Conservation (phyloP, 257 asterid genomes). For the Forsythia viridissima region DNA sequence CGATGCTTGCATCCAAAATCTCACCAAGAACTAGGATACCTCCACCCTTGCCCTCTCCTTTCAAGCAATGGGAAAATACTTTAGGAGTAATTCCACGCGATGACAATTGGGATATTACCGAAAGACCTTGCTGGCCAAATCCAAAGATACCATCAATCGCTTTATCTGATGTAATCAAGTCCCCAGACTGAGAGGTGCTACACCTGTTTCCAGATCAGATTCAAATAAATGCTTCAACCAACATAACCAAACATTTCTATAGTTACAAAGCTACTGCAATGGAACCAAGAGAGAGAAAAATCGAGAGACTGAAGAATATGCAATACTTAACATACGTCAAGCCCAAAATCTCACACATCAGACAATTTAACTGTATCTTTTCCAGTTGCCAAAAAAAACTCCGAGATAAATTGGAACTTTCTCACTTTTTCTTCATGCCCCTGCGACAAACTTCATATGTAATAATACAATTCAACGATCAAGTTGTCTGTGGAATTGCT, state of each 20-base stretch:
- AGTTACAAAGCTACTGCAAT: conserved; percentile 1
- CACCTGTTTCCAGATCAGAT: conserved; percentile 57
- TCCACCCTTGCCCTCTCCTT: conserved; percentile 84
- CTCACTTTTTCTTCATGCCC: neutral
- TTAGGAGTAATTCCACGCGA: conserved; percentile 77
- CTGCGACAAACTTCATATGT: neutral
- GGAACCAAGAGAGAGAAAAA: neutral
- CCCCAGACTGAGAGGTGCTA: conserved; percentile 80
- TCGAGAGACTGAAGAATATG: conserved; percentile 4
- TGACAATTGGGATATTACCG: conserved; percentile 78
- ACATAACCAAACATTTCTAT: neutral
- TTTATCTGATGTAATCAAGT: conserved; percentile 70
- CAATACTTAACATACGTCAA: conserved; percentile 11
- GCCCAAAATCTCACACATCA: neutral
- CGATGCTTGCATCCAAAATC: conserved; percentile 84
- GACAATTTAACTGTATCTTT: neutral
- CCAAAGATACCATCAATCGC: conserved; percentile 94
- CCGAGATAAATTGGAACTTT: neutral
- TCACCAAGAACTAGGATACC: conserved; percentile 95
- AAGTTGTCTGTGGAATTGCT: conserved; percentile 5
- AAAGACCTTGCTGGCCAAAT: conserved; percentile 71
- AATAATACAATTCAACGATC: neutral
- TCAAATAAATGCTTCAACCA: conserved; percentile 15
- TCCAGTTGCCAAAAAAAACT: conserved; percentile 1
- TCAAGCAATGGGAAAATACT: conserved; percentile 88